Base-by-base conservation (phyloP, 2,329 filamentous ascomycete genomes). In the Aaosphaeria pasadenensis region DNA sequence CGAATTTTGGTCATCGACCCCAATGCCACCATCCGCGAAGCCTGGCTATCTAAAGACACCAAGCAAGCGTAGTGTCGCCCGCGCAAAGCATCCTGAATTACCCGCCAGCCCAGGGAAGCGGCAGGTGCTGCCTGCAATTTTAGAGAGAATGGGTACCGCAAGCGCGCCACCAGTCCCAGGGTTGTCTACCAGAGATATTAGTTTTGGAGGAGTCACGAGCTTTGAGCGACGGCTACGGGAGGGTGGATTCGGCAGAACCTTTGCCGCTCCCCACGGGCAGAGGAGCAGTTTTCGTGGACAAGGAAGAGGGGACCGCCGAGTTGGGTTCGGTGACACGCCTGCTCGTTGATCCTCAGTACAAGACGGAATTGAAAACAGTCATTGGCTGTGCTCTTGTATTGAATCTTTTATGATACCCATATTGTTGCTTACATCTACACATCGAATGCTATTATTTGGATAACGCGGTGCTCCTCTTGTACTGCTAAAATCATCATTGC, bases 21-120 rank as follows among this genome's bases (percentile, higher is more conserved):
- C 58, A 11, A 55, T 58, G 47, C 58, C 54, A 5, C 52, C 53
- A 7, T 45, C 54, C 28, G 40, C 33, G 13, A 60, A 54, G 47
- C 56, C 64, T 6, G 71, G 71, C 0, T 78, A 78, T 45, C 67
- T 77, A 47, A 73, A 75, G 36, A 77, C 76, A 30, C 76, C 76
- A 0, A 74, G 71, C 39, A 73, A 73, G 48, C 64, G 71, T 28
- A 62, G 56, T 41, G 60, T 71, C 1, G 70, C 62, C 2, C 54
- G 70, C 1, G 58, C 62, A 1, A 71, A 69, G 47, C 55, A 64
- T 7, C 57, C 59, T 7, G 62, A 64, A 31, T 48, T 67, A 1
- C 56, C 54, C 2, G 42, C 47, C 4, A 63, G 57, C 45, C 60
- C 64, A 0, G 60, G 67, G 48, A 66, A 65, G 39, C 40, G 47